Conservation (phyloP, 345 rosid genomes). For the Gossypium sturtianum region DNA sequence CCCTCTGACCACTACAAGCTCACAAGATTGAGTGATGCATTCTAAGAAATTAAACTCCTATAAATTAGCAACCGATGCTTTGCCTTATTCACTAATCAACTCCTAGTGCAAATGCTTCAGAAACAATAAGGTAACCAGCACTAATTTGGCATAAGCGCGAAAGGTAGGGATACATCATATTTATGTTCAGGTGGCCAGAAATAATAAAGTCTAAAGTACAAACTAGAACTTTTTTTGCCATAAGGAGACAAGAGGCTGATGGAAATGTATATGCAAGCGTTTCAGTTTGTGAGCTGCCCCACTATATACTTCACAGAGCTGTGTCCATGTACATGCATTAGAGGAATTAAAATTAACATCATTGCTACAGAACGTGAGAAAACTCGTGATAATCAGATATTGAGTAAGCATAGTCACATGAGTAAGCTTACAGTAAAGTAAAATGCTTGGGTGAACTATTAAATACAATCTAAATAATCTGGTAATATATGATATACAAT, state of each 20-base stretch:
- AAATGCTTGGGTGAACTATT: background rate
- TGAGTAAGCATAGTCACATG: background rate
- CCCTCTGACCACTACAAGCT: background rate
- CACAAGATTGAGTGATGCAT: background rate
- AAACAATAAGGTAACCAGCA: background rate
- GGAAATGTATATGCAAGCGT: background rate
- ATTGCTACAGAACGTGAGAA: background rate
- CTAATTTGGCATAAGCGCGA: background rate
- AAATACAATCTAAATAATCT: background rate
- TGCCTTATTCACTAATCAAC: background rate
- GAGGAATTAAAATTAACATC: background rate
- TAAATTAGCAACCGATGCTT: background rate
- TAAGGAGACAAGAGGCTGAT: background rate
- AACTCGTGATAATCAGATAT: background rate
- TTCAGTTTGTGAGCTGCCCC: background rate
- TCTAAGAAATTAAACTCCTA: background rate
- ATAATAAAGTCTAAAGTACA: background rate
- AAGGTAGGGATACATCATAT: background rate
- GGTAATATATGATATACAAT: too few species aligned
- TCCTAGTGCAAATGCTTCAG: background rate
- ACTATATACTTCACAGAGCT: too few species aligned
- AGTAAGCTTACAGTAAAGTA: background rate
- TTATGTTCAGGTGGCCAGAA: background rate
- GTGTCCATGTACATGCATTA: background rate
- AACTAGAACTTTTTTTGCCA: background rate